Base-by-base conservation (phyloP, 768 basidiomycete species). In the Jaapia argillacea region DNA sequence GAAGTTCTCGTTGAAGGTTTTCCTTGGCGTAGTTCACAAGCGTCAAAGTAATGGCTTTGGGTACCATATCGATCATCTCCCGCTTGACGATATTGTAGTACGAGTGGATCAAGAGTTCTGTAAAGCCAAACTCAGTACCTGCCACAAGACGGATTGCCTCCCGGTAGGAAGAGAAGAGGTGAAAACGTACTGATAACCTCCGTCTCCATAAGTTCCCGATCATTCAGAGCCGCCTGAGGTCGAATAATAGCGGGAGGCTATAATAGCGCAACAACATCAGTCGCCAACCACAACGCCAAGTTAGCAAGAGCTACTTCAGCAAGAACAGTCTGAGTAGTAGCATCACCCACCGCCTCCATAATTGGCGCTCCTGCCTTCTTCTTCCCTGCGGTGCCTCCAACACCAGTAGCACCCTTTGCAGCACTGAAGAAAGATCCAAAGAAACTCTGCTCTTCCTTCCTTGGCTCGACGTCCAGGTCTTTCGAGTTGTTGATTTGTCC, bases 1-100 rank as follows among this genome's bases (percentile, higher is more conserved):
- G 65, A 31, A 99, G 73, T 63, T 96, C 93, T 47, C 82, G 75
- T 67, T 99, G 96, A 46, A 99, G 68, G 60, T 88, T 80, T 65
- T 98, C 96, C 64, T 96, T 97, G 47, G 93, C 82, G 62, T 81
- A 81, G 58, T 80, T 85, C 40, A 99, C 94, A 26, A 98, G 78
- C 13, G 89, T 97, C 50, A 87, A 67, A 6, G 85, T 79, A 59
- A 96, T 90, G 14, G 89, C 89, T 63, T 99, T 99, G 5, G 94
- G 94, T 21, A 98, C 88, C 91, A 96, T 96, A 64, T 98, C 94
- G 55, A 98, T 98, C 87, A 98, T 91, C 65, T 97, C 94, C 46
- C 93, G 84, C 69, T 99, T 98, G 44, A 97, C 90, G 51, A 97
- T 92, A 67, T 96, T 92, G 74, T 86, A 97, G 65, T 97, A 97